Evolutionary conservation across 2,329 filamentous ascomycete genomes (phyloP), one percentile per base, ranked within the genome.

Genomic region (Camptophora hylomeconis): DNA sequence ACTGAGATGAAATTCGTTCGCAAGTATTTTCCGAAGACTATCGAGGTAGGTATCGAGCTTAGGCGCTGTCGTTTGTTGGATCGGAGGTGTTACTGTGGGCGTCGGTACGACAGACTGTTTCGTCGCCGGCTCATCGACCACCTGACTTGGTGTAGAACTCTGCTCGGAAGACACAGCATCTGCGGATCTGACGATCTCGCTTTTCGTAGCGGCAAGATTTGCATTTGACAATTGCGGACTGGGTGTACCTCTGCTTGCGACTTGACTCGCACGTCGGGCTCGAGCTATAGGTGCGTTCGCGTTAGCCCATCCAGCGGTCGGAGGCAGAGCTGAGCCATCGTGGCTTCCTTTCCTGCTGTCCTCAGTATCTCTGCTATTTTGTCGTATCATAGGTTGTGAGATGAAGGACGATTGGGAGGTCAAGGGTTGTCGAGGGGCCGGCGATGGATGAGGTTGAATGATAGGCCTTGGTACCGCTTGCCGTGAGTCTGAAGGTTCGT

Each of bases 281-380:
- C 74, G 54, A 65, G 67, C 40, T 67, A 70, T 53, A 62, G 72
- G 48, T 32, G 75, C 63, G 47, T 76, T 70, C 50, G 60, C 74
- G 39, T 69, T 75, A 12, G 87, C 89, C 89, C 89, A 98, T 48
- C 78, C 94, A 4, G 87, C 89, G 3, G 86, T 84, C 2, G 86
- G 83, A 2, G 89, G 92, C 22, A 98, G 62, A n/a, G 84, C 89
- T 20, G 89, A 84, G 3, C 77, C 76, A 47, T 94, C 87, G n/a
- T 69, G 73, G 45, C 64, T 69, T 31, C 77, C 72, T 12, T 57
- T 56, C 6, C 64, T 58, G 40, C 58, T 59, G 28, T 45, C 47
- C 1, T 77, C 74, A 7, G 70, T 75, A 35, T 92, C 81, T 48
- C 80, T 57, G 35, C 54, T 84, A 53, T 79, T 86, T n/a, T 69